Evolutionary conservation across 139 green algal species (phyloP), one percentile per base, ranked within the genome.

Genomic region (Chlorella sp.): DNA sequence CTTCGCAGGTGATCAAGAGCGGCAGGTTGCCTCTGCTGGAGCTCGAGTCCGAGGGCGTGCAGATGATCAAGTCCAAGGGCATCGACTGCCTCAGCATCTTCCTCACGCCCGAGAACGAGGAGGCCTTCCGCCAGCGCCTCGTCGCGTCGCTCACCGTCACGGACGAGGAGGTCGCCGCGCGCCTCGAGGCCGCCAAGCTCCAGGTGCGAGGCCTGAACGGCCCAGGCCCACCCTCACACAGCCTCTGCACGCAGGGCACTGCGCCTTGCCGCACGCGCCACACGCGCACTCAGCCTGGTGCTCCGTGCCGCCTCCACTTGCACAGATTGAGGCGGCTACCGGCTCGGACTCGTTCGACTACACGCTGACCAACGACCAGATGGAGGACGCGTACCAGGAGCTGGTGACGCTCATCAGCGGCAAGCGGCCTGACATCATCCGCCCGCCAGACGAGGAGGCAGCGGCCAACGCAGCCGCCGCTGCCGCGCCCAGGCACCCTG

Each of bases 61-160:
- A 79, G 65, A 62, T 72, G 31, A 59, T 87, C 23, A 87, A 80
- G 69, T 55, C 49, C 31, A 81, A 77, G n/a, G 76, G 74, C 4
- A 51, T 84, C 10, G 87, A 94, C 71, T 90, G 77, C 74, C 83
- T 92, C 10, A 73, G 74, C 36, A 82, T 92, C 17, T 94, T 91
- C 77, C 73, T 94, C 1, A 71, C 68, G 26, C 89, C 89, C 27
- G 71, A 77, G 2, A 80, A 59, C 24, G 1, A 82, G 17, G 77
- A 89, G 31, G 74, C 71, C 3, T 86, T 80, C 73, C 77, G 85
- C 70, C 63, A 69, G 51, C 63, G 80, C 10, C 65, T 78, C 34
- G 23, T 69, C 6, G 30, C 55, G 10, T 84, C 67, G 71, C 63
- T 88, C 1, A 80, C 77, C 1, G 82, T 88, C 78, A 85, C 74